These are phyloP conservation scores for Strobilomyces confusus DNA, from an alignment of 768 basidiomycete species.

Conservation along the genomic window DNA sequence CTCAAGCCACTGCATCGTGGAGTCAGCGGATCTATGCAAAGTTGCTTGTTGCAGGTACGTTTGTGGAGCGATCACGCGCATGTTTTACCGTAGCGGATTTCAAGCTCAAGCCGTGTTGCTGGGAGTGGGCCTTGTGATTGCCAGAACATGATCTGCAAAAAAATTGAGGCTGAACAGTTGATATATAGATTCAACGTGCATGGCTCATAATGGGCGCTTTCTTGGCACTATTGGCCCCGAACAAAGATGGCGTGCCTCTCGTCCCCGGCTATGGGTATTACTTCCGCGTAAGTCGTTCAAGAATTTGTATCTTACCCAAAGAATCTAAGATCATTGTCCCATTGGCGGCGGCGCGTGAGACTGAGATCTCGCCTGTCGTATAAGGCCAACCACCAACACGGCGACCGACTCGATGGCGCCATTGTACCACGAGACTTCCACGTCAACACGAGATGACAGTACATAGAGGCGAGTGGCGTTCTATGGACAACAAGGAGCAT, in stretches of 20 bases:
- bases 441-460: conserved; percentile 12
- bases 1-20: neutral
- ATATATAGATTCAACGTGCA: conserved; percentile 8
- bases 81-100: neutral
- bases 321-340: neutral
- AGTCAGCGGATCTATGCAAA: neutral
- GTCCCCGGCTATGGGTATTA: neutral
- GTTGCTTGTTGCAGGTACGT: neutral
- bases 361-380: conserved; percentile 15
- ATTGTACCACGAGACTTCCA: conserved; percentile 8
- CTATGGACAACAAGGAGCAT: conserved; percentile 2
- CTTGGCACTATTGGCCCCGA: conserved; percentile 8
- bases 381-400: conserved; percentile 11
- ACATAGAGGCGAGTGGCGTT: conserved; percentile 23
- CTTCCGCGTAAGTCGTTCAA: conserved; percentile 4
- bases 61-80: conserved; percentile 13
- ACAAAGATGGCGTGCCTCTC: neutral
- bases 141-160: conserved; percentile 12
- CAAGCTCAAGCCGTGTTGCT: too few species aligned
- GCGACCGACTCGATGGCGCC: conserved; percentile 5
- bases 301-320: neutral
- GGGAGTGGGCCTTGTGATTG: neutral
- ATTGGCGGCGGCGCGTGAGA: conserved; percentile 22
- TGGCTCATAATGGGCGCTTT: conserved; percentile 5
- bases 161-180: neutral